These are phyloP conservation scores for Hyaloscypha hepaticicola DNA, from an alignment of 495 filamentous ascomycete species.

Conservation along the genomic window DNA sequence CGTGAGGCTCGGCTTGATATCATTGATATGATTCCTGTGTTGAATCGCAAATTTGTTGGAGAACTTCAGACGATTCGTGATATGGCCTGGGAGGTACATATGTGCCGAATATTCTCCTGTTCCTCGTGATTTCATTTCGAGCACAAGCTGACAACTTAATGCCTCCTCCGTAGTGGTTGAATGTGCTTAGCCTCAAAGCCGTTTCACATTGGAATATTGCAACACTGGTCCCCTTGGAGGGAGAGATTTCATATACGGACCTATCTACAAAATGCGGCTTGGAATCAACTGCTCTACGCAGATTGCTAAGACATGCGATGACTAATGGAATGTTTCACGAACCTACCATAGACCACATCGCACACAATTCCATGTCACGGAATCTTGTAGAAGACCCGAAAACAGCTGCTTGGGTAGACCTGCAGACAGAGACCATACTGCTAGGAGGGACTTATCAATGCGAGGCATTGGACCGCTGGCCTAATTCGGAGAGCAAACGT, in stretches of 20 bases:
- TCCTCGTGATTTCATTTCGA: neutral
- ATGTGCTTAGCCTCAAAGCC: slow-evolving; percentile 39
- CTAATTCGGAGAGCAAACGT: slow-evolving; percentile 29
- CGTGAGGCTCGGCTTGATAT: neutral
- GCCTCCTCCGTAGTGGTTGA: neutral
- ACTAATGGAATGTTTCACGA: slow-evolving; percentile 50
- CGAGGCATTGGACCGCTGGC: slow-evolving; percentile 30
- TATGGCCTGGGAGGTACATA: neutral
- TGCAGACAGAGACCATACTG: slow-evolving; percentile 13
- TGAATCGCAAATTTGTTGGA: neutral
- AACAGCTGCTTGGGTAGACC: slow-evolving; percentile 6
- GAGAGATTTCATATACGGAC: slow-evolving; percentile 42
- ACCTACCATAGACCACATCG: slow-evolving; percentile 32
- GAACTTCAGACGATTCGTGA: neutral
- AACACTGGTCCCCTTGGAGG: slow-evolving; percentile 33
- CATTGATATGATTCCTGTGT: neutral
- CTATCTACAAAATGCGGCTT: neutral
- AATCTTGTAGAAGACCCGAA: slow-evolving; percentile 11
- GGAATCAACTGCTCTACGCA: slow-evolving; percentile 27
- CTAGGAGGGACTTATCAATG: slow-evolving; percentile 15
- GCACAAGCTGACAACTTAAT: neutral
- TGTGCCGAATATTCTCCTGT: neutral
- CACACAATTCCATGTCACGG: slow-evolving; percentile 31
- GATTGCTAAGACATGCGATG: slow-evolving; percentile 46
- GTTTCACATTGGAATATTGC: neutral